Evolutionary conservation across 2,329 filamentous ascomycete species (phyloP), one percentile per base, ranked within the genome.

Genomic region (Colletotrichum karsti): DNA sequence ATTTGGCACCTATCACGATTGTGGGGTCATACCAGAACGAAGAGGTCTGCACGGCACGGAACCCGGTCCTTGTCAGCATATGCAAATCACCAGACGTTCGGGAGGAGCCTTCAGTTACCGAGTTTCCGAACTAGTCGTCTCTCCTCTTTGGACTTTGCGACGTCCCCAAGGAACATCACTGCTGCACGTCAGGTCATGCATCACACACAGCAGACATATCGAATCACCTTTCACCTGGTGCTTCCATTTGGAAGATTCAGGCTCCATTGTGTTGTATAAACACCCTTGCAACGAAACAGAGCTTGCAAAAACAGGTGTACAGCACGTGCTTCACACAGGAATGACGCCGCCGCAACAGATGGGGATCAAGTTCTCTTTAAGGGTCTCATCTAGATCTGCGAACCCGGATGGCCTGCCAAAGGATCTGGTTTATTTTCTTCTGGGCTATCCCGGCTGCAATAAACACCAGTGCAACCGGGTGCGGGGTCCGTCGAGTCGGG

Each of bases 71-170:
- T 54, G 28, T 63, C 41, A 63, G 55, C 30, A 30, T 28, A 26
- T 39, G 22, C 15, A n/a, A 33, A 44, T 48, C 28, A 58, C 37
- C 28, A 48, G 22, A 37, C 30, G 55, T 15, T 33, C 41, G 55
- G 28, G 41, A 58, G 55, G 41, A 48, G 24, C 5, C 18, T 8
- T 41, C 2, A 46, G 51, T 2, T 57, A 76, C 76, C 75, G 20
- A 77, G 42, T 48, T 78, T 78, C 5, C 71, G 71, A 8, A 78
- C 70, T 5, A 78, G 70, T 7, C 69, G 70, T 15, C 70, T 70
- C 26, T 78, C 75, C 22, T 77, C 75, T 39, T 60, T 69, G 41
- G 57, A 60, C 30, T 60, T 60, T 26, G 57, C 57, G 12, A n/a
- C 46, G n/a, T 60, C 57, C 44, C 57, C 57, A 20, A 60, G 57